Evolutionary conservation across 1,284 basidiomycete species (phyloP), one percentile per base, ranked within the genome.

Genomic region (Lignosus rhinocerotis): DNA sequence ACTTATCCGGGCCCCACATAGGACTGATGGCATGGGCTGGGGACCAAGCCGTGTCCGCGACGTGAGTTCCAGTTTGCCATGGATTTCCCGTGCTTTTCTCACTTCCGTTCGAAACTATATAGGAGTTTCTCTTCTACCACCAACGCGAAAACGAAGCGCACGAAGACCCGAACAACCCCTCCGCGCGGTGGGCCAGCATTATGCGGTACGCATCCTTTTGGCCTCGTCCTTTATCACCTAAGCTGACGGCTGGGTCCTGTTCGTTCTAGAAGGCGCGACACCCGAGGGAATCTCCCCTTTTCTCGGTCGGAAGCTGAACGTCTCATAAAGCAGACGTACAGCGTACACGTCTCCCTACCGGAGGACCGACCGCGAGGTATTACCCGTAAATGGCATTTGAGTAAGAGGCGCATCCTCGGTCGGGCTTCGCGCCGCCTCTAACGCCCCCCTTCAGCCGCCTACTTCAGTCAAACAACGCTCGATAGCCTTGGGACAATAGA

Each of bases 11-110:
- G 21, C 53, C 19, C 33, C 49, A 34, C 41, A 55, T 66, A 90
- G 88, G 88, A 92, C 87, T 51, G 89, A 89, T 70, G 89, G 87
- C 45, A 89, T 92, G 85, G 85, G 86, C 51, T 91, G 89, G 89
- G 88, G 88, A 33, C 88, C 89, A 30, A 88, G 86, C 70, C 80
- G 88, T 55, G 88, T 90, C 63, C 82, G 88, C 70, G 88, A 91
- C 72, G 88, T 89, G 67, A 60, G 85, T 76, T 42, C 25, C 38
- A 38, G 9, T 32, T 16, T 19, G 21, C 38, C 19, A 36, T 36
- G 2, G 14, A 4, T 32, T 2, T 21, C 17, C 32, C 25, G 16
- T 4, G 38, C 38, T 14, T 34, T 19, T 31, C 45, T 48, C 45
- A 32, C 21, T 53, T 56, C 60, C 55, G 34, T 51, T 11, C 14